phyloP scores from a whole-genome alignment of 169 alveolate genomes.

The Babesia microti region DNA sequence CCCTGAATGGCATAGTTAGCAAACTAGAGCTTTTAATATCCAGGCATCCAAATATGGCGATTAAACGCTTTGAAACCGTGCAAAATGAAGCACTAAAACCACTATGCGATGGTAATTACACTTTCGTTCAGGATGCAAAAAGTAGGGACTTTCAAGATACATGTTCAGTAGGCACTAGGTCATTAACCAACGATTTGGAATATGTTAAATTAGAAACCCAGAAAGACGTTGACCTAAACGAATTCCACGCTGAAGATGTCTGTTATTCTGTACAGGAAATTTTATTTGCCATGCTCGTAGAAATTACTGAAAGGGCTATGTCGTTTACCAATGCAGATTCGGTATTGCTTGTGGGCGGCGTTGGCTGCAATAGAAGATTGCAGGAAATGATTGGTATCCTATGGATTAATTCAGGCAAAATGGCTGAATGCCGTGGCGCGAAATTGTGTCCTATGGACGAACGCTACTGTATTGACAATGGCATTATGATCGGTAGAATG shows the following conservation, averaged over 20 bases:
- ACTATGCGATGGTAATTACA: too few relatives aligned
- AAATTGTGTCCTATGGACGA: conserved; percentile 95
- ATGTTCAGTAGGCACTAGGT: too few relatives aligned
- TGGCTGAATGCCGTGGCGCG: conserved; percentile 93
- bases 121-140: too few relatives aligned
- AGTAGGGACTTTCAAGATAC: too few relatives aligned
- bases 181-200: too few relatives aligned
- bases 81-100: too few relatives aligned
- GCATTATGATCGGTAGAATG: conserved; percentile 90
- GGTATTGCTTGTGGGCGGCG: conserved; percentile 97
- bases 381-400: conserved; percentile 86
- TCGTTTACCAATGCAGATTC: conserved; percentile 86
- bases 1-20: conserved; percentile 81
- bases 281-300: conserved; percentile 93
- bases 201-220: conserved; percentile 2
- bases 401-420: conserved; percentile 53
- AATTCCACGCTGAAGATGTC: conserved; percentile 14
- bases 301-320: conserved; percentile 97
- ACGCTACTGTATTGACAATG: conserved; percentile 97
- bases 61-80: too few relatives aligned
- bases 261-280: conserved; percentile 93
- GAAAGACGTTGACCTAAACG: conserved; percentile 6
- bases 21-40: conserved; percentile 33
- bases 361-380: conserved; percentile 92
- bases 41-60: too few relatives aligned